phyloP scores from a whole-genome alignment of 148 eudicot species.

The Amaranthus cruentus region DNA sequence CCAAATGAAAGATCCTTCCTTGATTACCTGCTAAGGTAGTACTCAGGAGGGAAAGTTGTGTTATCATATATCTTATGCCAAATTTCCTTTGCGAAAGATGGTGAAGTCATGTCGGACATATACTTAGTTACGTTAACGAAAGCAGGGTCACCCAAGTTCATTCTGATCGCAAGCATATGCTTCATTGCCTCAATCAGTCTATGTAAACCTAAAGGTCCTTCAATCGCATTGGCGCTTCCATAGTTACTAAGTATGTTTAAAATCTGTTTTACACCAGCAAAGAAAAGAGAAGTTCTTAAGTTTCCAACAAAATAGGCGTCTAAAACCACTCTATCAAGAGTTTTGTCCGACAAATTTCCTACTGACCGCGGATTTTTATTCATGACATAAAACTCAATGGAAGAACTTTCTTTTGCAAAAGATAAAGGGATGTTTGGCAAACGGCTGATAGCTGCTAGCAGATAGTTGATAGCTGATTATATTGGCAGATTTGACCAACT shows the following conservation, averaged over 20 bases:
- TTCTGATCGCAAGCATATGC: conserved; percentile 84
- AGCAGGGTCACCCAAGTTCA: conserved; percentile 80
- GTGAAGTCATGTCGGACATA: conserved; percentile 75
- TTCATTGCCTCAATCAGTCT: conserved; percentile 79
- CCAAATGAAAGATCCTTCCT: not conserved
- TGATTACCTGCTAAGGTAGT: conserved; percentile 65
- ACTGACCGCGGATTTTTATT: too few species aligned
- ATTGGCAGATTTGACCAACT: too few species aligned
- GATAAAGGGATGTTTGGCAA: too few species aligned
- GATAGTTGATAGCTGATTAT: too few species aligned
- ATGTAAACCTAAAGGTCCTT: conserved; percentile 73
- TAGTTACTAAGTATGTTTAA: conserved; percentile 65
- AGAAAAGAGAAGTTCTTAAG: not conserved
- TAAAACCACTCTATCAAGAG: not conserved
- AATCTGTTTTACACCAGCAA: conserved; percentile 42
- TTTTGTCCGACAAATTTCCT: too few species aligned
- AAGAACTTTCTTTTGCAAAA: not conserved
- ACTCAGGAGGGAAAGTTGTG: conserved; percentile 81
- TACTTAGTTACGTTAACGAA: conserved; percentile 53
- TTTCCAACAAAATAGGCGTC: not conserved
- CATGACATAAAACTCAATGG: too few species aligned
- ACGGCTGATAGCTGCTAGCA: too few species aligned
- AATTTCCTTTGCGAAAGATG: conserved; percentile 58
- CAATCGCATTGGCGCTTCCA: conserved; percentile 50
- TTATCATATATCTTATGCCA: conserved; percentile 69